Evolutionary conservation across 768 basidiomycete genomes (phyloP).

Genomic region (Leccinum aurantiacum): DNA sequence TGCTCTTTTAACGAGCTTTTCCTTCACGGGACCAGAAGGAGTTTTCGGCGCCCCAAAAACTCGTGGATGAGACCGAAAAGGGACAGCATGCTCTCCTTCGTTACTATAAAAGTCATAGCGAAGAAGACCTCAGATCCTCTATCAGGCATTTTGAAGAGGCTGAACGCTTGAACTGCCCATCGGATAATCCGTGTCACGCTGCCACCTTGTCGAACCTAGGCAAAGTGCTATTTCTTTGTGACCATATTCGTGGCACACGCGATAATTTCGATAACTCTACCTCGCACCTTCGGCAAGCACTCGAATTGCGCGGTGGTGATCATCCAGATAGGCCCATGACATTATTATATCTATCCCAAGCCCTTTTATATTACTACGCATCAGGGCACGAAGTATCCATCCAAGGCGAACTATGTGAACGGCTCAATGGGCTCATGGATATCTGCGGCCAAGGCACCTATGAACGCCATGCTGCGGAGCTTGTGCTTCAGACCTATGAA

Average conservation of each 20-base stretch:
- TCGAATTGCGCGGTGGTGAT: background rate
- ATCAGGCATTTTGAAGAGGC: slow-evolving; percentile 5
- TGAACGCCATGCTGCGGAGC: slow-evolving; percentile 2
- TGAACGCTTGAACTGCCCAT: background rate
- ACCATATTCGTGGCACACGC: background rate
- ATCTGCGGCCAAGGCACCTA: background rate
- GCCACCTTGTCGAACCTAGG: slow-evolving; percentile 16
- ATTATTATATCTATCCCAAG: background rate
- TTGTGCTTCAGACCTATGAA: slow-evolving; percentile 3
- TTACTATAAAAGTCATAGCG: background rate
- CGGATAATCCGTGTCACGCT: slow-evolving; percentile 1
- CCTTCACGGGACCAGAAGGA: background rate
- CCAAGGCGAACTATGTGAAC: background rate
- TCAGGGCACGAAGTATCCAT: background rate
- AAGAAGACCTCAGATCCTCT: background rate
- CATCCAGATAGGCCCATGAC: slow-evolving; percentile 10
- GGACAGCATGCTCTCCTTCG: background rate
- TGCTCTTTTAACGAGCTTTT: background rate
- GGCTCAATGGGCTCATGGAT: background rate
- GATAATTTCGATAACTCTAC: background rate
- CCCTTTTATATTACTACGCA: background rate
- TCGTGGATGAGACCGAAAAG: background rate
- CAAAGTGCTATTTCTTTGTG: slow-evolving; percentile 4
- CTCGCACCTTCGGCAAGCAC: slow-evolving; percentile 6
- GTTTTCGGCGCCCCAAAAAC: background rate